phyloP scores from a whole-genome alignment of 306 rosid genomes.

The Elaeagnus macrophylla region DNA sequence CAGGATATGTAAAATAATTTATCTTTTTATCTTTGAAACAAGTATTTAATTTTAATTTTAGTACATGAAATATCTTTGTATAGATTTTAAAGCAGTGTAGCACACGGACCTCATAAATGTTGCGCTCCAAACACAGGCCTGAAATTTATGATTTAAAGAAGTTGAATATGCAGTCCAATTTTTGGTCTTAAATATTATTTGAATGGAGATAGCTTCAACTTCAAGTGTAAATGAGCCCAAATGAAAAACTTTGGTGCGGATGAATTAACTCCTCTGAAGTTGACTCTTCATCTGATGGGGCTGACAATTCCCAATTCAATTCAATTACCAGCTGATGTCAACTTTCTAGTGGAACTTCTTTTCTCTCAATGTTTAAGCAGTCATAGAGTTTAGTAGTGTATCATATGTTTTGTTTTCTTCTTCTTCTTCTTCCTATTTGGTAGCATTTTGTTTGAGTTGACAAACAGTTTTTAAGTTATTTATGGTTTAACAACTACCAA shows the following conservation, averaged over 20 bases:
- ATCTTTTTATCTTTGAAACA: neutral
- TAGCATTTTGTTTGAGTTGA: neutral
- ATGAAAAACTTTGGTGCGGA: constrained; percentile 7
- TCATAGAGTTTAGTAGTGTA: too few species aligned
- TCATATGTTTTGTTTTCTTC: too few species aligned
- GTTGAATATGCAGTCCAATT: constrained; percentile 21
- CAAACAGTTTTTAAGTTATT: neutral
- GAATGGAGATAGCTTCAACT: constrained; percentile 15
- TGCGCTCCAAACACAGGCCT: constrained; percentile 20
- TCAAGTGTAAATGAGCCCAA: constrained; percentile 15
- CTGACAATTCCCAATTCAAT: constrained; percentile 10
- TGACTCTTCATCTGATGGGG: constrained; percentile 14
- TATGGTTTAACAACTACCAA: neutral
- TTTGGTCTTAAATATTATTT: constrained; percentile 26
- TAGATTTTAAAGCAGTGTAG: constrained; percentile 33
- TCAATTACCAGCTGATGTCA: constrained; percentile 17
- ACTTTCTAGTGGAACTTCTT: constrained; percentile 5
- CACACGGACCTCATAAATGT: constrained; percentile 73
- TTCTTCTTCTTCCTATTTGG: neutral
- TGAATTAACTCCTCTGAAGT: constrained; percentile 26
- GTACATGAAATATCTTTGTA: constrained; percentile 21
- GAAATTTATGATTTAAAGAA: constrained; percentile 15
- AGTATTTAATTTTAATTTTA: constrained; percentile 7
- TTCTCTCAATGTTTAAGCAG: neutral
- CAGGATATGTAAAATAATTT: constrained; percentile 8